phyloP scores from a whole-genome alignment of 192 early-diverging fungal genomes.

The Backusella psychrophila region DNA sequence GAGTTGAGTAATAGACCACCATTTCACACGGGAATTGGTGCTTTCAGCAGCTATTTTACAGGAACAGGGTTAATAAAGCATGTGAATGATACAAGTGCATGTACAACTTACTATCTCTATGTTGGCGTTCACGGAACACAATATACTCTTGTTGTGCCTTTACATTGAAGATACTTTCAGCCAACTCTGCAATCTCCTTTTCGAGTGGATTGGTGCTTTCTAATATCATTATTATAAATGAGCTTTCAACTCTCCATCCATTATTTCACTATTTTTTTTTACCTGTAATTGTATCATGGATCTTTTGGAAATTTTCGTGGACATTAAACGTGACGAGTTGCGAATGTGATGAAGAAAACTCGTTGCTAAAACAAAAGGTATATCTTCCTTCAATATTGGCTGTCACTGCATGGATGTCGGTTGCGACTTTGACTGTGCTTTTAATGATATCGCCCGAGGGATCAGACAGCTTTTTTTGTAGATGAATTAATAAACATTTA shows the following conservation, averaged over 20 bases:
- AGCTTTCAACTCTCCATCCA: background rate
- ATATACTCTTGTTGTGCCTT: conserved; percentile 75
- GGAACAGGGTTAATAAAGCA: background rate
- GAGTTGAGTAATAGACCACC: conserved; percentile 73
- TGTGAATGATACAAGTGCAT: background rate
- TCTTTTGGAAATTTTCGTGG: conserved; percentile 39
- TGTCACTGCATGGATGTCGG: conserved; percentile 39
- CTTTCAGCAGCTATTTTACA: conserved; percentile 64
- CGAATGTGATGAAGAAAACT: conserved; percentile 55
- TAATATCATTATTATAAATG: background rate
- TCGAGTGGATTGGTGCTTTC: conserved; percentile 61
- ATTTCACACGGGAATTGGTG: conserved; percentile 76
- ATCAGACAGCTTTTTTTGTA: conserved; percentile 36
- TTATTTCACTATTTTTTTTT: conserved; percentile 4
- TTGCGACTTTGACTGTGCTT: conserved; percentile 31
- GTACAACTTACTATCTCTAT: conserved; percentile 65
- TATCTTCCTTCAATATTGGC: conserved; percentile 58
- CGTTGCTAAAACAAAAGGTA: conserved; percentile 79
- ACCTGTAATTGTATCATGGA: conserved; percentile 34
- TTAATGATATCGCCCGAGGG: conserved; percentile 38
- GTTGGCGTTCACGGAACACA: conserved; percentile 55
- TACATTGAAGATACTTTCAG: conserved; percentile 57
- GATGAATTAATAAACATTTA: background rate
- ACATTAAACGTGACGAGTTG: conserved; percentile 62
- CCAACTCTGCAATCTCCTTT: conserved; percentile 62